Conservation (phyloP, 306 rosid species). For the Oxytropis ochrocephala region DNA sequence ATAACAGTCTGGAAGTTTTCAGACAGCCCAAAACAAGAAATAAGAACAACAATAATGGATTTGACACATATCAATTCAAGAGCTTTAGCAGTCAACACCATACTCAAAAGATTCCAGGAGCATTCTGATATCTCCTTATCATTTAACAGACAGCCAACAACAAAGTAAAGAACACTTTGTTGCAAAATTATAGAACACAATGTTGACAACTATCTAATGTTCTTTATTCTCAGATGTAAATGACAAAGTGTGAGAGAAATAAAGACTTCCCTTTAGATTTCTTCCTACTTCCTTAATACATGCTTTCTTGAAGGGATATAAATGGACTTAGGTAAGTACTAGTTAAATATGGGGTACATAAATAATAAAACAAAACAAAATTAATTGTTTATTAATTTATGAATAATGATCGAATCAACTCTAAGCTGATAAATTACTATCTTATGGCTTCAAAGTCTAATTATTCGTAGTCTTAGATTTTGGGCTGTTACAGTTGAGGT, state of each 20-base stretch:
- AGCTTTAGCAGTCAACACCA: slow-evolving; percentile 8
- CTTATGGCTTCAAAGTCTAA: too few relatives aligned
- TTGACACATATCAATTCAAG: not conserved
- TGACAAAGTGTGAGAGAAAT: not conserved
- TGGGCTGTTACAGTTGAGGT: not conserved
- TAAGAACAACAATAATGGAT: not conserved
- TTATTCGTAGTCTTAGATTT: too few relatives aligned
- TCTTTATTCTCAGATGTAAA: slow-evolving; percentile 7
- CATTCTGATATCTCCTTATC: not conserved
- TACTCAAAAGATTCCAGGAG: not conserved
- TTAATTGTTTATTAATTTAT: too few relatives aligned
- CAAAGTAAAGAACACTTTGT: not conserved
- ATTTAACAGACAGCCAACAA: not conserved
- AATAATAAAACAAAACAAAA: too few relatives aligned
- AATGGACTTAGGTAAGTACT: not conserved
- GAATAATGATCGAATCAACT: too few relatives aligned
- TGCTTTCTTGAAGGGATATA: not conserved
- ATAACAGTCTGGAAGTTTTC: slow-evolving; percentile 64
- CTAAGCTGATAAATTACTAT: too few relatives aligned
- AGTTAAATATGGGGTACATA: too few relatives aligned
- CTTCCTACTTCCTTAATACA: not conserved
- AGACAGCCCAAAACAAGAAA: not conserved
- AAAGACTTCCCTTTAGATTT: not conserved
- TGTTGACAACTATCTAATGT: not conserved
- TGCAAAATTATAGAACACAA: not conserved